Evolutionary conservation across 1,139 yeast species (phyloP).

Genomic region (Nematodospora anomalae): DNA sequence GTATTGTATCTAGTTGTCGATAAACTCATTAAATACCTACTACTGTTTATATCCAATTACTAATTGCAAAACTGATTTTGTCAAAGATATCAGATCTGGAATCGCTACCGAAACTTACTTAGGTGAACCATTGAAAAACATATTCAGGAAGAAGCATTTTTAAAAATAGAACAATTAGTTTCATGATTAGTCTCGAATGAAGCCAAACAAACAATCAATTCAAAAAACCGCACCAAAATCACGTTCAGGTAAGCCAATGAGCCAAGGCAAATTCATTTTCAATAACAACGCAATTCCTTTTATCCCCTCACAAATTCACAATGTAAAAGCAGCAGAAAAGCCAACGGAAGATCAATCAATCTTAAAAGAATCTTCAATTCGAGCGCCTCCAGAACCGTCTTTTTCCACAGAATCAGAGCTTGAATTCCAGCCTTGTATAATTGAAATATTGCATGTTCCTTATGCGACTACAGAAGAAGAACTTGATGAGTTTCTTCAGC

Average conservation of each 20-base stretch:
- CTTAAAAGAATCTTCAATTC: neutral
- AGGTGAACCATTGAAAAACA: too few species aligned
- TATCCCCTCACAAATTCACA: conserved; percentile 17
- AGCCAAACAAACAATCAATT: neutral
- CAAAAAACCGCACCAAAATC: neutral
- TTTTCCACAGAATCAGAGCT: neutral
- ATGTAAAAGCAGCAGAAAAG: neutral
- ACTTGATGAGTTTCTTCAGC: conserved; percentile 4
- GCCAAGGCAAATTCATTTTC: conserved; percentile 8
- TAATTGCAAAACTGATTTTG: too few species aligned
- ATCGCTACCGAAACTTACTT: too few species aligned
- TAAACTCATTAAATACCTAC: too few species aligned
- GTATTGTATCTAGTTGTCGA: too few species aligned
- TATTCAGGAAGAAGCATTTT: too few species aligned
- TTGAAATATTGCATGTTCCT: conserved; percentile 4
- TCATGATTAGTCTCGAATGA: too few species aligned
- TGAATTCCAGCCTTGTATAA: too few species aligned
- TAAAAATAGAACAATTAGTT: too few species aligned
- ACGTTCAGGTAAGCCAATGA: neutral
- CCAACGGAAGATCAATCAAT: neutral
- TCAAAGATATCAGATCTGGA: too few species aligned
- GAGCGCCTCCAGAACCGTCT: conserved; percentile 1
- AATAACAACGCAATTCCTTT: conserved; percentile 32
- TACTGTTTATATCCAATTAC: too few species aligned
- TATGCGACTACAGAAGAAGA: conserved; percentile 1